Evolutionary conservation across 192 early-diverging fungal genomes (phyloP).

Genomic region (Backusella morwellensis): DNA sequence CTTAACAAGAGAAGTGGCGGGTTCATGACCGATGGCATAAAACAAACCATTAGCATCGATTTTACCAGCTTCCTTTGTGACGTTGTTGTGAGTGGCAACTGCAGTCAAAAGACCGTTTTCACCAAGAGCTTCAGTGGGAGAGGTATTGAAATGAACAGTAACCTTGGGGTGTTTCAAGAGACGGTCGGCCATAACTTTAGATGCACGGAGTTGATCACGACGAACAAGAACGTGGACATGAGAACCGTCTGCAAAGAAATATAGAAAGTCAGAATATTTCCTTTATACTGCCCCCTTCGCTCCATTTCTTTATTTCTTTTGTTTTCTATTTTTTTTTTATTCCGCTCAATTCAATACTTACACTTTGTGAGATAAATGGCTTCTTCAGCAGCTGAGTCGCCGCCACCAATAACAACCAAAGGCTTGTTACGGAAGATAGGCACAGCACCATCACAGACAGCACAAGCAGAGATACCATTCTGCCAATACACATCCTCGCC

Average conservation of each 20-base stretch:
- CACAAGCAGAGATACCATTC: conserved; percentile 98
- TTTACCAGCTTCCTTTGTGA: conserved; percentile 61
- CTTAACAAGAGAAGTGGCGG: conserved; percentile 76
- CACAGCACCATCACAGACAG: conserved; percentile 97
- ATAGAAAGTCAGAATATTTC: conserved; percentile 3
- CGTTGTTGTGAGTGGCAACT: conserved; percentile 76
- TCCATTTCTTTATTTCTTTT: neutral
- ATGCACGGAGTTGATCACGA: conserved; percentile 94
- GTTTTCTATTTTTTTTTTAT: conserved; percentile 1
- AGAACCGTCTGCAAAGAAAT: conserved; percentile 54
- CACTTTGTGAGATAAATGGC: conserved; percentile 95
- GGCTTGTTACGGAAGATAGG: conserved; percentile 97
- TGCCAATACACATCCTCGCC: conserved; percentile 97
- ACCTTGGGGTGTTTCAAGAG: conserved; percentile 85
- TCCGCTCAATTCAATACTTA: conserved; percentile 24
- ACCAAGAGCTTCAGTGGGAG: conserved; percentile 85
- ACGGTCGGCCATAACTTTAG: conserved; percentile 95
- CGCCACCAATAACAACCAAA: conserved; percentile 93
- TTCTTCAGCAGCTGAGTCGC: conserved; percentile 96
- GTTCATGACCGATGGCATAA: conserved; percentile 97
- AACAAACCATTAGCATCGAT: conserved; percentile 89
- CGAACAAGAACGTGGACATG: conserved; percentile 94
- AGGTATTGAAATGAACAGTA: conserved; percentile 87
- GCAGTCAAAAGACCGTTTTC: conserved; percentile 75
- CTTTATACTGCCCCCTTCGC: neutral